phyloP scores from a whole-genome alignment of 768 basidiomycete genomes.

The Naganishia vaughanmartiniae region DNA sequence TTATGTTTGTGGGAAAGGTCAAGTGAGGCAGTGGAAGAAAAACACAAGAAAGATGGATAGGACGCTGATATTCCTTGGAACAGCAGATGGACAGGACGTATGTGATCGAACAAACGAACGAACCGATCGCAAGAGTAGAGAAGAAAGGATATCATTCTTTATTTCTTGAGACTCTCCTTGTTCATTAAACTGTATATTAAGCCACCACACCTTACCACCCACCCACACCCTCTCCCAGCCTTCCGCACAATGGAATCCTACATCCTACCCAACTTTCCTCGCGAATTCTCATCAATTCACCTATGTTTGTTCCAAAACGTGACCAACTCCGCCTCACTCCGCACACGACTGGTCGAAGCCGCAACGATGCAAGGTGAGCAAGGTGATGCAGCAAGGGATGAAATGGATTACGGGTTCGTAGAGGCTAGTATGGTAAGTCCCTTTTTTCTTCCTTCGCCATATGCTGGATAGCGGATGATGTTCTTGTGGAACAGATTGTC shows the following conservation, averaged over 20 bases:
- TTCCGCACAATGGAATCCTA: slow-evolving; percentile 50
- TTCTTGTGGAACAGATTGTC: slow-evolving; percentile 74
- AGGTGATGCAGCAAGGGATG: slow-evolving; percentile 68
- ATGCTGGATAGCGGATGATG: slow-evolving; percentile 5
- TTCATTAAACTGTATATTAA: neutral
- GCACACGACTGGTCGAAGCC: slow-evolving; percentile 68
- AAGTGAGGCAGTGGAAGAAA: too few relatives aligned
- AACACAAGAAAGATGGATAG: too few relatives aligned
- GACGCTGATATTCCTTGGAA: too few relatives aligned
- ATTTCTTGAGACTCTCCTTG: too few relatives aligned
- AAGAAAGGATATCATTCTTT: too few relatives aligned
- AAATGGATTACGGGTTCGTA: slow-evolving; percentile 87
- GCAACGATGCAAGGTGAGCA: slow-evolving; percentile 60
- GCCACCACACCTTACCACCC: neutral
- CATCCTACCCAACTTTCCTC: slow-evolving; percentile 40
- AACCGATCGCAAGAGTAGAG: too few relatives aligned
- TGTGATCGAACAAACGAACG: too few relatives aligned
- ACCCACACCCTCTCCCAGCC: neutral
- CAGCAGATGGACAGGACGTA: too few relatives aligned
- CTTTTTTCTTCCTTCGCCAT: neutral
- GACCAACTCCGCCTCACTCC: slow-evolving; percentile 62
- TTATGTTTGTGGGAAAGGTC: neutral
- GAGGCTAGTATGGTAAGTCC: slow-evolving; percentile 74
- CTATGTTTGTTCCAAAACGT: slow-evolving; percentile 66
- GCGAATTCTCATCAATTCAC: slow-evolving; percentile 35